Percentiles rank a stretch among this genome's conserved stretches.
phyloP scores from a whole-genome alignment of 2,329 filamentous ascomycete species.

The Tolypocladium amazonense region DNA sequence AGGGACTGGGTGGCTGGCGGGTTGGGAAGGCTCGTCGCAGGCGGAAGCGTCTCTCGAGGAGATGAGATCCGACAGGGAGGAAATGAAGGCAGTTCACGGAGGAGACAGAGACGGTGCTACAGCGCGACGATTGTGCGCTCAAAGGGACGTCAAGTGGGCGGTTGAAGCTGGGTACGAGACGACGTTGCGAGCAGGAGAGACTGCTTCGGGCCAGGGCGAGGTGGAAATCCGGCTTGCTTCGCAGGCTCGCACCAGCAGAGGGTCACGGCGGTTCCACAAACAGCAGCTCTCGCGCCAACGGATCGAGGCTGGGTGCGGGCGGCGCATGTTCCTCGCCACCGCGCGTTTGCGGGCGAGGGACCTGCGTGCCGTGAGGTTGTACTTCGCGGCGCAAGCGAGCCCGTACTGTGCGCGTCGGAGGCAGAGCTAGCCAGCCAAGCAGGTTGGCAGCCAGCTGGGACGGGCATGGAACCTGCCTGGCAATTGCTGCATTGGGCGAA shows the following conservation, averaged over 20 bases:
- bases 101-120: neutral
- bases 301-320: neutral
- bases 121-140: neutral
- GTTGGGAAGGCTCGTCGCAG: neutral
- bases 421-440: neutral
- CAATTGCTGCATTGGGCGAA: neutral
- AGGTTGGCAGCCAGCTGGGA: neutral
- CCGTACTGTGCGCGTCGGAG: neutral
- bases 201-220: neutral
- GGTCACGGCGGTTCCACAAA: constrained; percentile 1
- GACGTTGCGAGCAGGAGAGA: neutral
- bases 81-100: neutral
- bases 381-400: neutral
- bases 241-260: neutral
- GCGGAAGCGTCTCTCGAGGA: neutral
- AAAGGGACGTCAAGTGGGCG: neutral
- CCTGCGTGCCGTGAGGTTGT: neutral
- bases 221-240: neutral
- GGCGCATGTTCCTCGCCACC: neutral
- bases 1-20: neutral
- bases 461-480: neutral
- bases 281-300: neutral
- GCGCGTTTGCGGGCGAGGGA: neutral
- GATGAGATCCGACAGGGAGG: neutral
- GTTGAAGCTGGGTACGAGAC: neutral